Evolutionary conservation across 1,284 basidiomycete genomes (phyloP), one percentile per base, ranked within the genome.

Genomic region (Abortiporus biennis): DNA sequence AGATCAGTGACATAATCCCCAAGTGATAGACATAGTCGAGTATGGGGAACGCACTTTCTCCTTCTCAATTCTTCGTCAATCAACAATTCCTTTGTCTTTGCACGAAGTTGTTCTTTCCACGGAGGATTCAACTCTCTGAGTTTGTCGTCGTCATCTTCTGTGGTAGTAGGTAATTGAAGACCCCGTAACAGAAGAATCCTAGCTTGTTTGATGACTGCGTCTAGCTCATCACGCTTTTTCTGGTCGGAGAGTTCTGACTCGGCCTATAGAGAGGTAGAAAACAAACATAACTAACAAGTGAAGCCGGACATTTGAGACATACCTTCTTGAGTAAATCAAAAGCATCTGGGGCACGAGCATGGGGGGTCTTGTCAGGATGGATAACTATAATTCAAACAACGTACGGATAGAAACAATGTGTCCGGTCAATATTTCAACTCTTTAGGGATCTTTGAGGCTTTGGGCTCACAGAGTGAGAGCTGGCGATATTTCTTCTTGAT

Each of bases 261-360:
- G 17, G 87, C 87, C 86, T 89, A 51, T 8, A 27, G n/a, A 5
- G 4, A 37, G 23, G 17, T 46, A 19, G 30, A 22, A 39, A 4
- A 12, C 20, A 23, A 12, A n/a, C n/a, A n/a, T n/a, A n/a, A n/a
- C n/a, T n/a, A n/a, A n/a, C n/a, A n/a, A n/a, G n/a, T n/a, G n/a
- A n/a, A n/a, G n/a, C n/a, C n/a, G n/a, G n/a, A n/a, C n/a, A n/a
- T n/a, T n/a, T n/a, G n/a, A n/a, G n/a, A 49, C 63, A 8, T 40
- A 84, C 86, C 75, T 91, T 90, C 68, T 91, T 91, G 35, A 91
- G 67, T 20, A 87, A 58, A 61, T 91, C 86, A 56, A 91, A 91
- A 1, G 86, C 86, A 63, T 90, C 87, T 54, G 87, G 81, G 43
- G 87, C 84, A 54, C 78, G 76, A 30, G 74, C 68, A 63, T 91